Evolutionary conservation across 768 basidiomycete genomes (phyloP).

Genomic region (Mycena albidolilacea): DNA sequence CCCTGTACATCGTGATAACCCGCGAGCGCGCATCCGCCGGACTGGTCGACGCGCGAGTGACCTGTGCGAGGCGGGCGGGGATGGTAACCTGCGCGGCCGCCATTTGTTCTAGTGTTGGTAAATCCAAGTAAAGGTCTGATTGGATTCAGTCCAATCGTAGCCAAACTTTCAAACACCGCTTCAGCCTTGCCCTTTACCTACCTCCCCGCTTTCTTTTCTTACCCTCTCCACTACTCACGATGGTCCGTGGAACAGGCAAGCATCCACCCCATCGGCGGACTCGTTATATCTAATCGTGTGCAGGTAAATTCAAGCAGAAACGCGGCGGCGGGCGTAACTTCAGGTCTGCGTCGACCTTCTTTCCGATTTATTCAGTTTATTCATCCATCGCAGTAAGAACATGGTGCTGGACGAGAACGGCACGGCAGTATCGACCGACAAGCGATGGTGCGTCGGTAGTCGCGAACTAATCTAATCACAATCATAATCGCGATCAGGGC

Average conservation of each 20-base stretch:
- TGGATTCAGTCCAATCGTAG: too few relatives aligned
- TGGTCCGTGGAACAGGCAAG: conserved; percentile 69
- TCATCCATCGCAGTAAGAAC: conserved; percentile 61
- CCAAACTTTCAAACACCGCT: conserved; percentile 17
- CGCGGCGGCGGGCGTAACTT: conserved; percentile 92
- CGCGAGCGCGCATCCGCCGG: conserved; percentile 76
- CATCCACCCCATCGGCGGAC: neutral
- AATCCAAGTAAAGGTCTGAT: neutral
- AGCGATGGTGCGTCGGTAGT: conserved; percentile 55
- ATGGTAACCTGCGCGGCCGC: conserved; percentile 81
- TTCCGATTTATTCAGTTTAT: conserved; percentile 26
- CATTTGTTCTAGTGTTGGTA: conserved; percentile 48
- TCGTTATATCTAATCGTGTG: neutral
- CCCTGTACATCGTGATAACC: conserved; percentile 86
- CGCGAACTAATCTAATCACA: conserved; percentile 12
- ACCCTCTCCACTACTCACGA: conserved; percentile 41
- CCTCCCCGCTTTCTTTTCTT: conserved; percentile 18
- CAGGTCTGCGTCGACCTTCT: conserved; percentile 59
- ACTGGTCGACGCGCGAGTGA: conserved; percentile 70
- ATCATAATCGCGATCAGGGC: conserved; percentile 33
- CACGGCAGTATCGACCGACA: conserved; percentile 64
- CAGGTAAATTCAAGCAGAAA: conserved; percentile 88
- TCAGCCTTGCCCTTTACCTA: conserved; percentile 19
- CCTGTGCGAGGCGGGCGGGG: conserved; percentile 87
- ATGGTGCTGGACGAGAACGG: conserved; percentile 72